Percentiles rank a stretch among this genome's conserved stretches.
These are phyloP conservation scores for Tremella yokohamensis DNA, from an alignment of 768 basidiomycete species.

Conservation along the genomic window DNA sequence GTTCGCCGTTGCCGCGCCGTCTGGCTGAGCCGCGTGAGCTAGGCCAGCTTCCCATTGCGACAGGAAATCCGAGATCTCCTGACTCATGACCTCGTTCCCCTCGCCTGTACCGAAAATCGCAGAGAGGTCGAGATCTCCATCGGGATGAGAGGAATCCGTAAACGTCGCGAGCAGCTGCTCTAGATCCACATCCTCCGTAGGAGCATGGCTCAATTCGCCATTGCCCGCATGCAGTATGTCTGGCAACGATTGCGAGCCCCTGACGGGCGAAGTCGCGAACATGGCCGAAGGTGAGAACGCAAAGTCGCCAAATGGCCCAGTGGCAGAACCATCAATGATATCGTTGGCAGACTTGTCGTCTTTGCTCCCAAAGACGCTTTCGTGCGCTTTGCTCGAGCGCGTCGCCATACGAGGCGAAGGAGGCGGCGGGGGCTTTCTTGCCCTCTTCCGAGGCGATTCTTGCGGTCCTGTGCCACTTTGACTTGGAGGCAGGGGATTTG, in stretches of 20 bases:
- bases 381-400: background rate
- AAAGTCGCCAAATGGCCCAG: background rate
- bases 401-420: background rate
- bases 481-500: background rate
- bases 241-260: background rate
- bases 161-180: slow-evolving; percentile 24
- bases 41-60: slow-evolving; percentile 8
- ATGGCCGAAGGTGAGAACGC: slow-evolving; percentile 5
- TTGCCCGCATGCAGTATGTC: background rate
- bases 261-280: slow-evolving; percentile 9
- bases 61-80: slow-evolving; percentile 36
- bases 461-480: background rate
- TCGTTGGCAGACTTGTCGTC: background rate
- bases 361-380: background rate
- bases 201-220: background rate
- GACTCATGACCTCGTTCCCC: slow-evolving; percentile 14
- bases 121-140: background rate
- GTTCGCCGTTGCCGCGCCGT: too few species aligned
- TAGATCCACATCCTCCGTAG: slow-evolving; percentile 24
- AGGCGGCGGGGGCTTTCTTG: background rate
- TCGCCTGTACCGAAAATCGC: slow-evolving; percentile 3
- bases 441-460: slow-evolving; percentile 4
- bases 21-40: too few species aligned
- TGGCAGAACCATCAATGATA: background rate
- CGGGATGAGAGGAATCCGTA: slow-evolving; percentile 5